phyloP scores from a whole-genome alignment of 495 filamentous ascomycete genomes.

The Daldinia decipiens region DNA sequence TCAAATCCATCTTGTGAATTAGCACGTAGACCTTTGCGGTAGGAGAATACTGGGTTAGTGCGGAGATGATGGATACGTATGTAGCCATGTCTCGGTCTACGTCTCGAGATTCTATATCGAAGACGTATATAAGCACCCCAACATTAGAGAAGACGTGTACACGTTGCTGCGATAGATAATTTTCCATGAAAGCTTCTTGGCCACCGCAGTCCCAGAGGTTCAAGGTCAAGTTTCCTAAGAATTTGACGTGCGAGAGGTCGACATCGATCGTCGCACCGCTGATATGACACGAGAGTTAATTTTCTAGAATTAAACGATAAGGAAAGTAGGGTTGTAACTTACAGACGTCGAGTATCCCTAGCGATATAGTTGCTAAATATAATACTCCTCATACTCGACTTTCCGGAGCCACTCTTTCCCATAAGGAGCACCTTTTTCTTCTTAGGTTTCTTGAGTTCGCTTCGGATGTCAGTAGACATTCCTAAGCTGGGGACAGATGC shows the following conservation, averaged over 20 bases:
- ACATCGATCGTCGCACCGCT: conserved; percentile 97
- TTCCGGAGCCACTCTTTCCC: conserved; percentile 99
- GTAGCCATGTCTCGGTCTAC: conserved; percentile 90
- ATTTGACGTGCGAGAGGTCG: conserved; percentile 96
- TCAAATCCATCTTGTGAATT: conserved; percentile 99
- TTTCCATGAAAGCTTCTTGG: conserved; percentile 98
- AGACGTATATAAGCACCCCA: conserved; percentile 98
- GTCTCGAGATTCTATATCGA: conserved; percentile 95
- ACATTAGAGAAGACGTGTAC: conserved; percentile 96
- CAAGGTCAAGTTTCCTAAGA: conserved; percentile 94
- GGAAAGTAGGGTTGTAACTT: conserved; percentile 26
- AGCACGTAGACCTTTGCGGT: conserved; percentile 88
- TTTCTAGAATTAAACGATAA: background rate
- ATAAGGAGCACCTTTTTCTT: conserved; percentile 70
- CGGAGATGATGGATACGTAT: conserved; percentile 85
- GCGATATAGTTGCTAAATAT: conserved; percentile 99
- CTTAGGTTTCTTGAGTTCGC: conserved; percentile 65
- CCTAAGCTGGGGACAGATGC: conserved; percentile 39
- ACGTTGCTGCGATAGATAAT: conserved; percentile 92
- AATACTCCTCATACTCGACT: conserved; percentile 97
- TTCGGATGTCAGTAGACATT: conserved; percentile 42
- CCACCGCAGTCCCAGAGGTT: conserved; percentile 99
- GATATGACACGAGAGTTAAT: conserved; percentile 3
- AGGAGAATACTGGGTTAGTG: conserved; percentile 84
- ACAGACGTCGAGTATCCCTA: conserved; percentile 88